These are phyloP conservation scores for Candida rishiriensis DNA, from an alignment of 805 yeast species.

Conservation along the genomic window DNA sequence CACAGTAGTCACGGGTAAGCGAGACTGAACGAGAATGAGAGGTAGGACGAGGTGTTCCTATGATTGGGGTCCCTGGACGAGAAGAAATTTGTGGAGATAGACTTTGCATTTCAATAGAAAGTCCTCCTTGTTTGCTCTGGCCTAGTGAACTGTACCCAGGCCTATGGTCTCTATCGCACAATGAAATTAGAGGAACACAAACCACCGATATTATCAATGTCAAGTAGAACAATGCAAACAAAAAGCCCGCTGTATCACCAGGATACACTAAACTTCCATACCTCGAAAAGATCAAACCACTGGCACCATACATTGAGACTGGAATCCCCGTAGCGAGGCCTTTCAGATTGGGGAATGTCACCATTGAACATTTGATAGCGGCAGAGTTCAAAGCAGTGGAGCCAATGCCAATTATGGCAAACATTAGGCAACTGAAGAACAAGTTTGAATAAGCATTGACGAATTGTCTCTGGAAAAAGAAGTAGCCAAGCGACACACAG, in stretches of 20 bases:
- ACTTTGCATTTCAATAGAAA: neutral
- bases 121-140: neutral
- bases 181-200: slow-evolving; percentile 43
- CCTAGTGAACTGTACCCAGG: slow-evolving; percentile 4
- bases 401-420: slow-evolving; percentile 61
- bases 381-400: slow-evolving; percentile 63
- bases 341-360: slow-evolving; percentile 58
- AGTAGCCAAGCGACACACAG: slow-evolving; percentile 50
- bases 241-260: slow-evolving; percentile 53
- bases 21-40: too few relatives aligned
- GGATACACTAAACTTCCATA: slow-evolving; percentile 49
- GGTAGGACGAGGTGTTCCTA: too few relatives aligned
- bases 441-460: slow-evolving; percentile 36
- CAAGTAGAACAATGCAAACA: slow-evolving; percentile 42
- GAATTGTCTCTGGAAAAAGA: slow-evolving; percentile 49
- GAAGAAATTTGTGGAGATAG: slow-evolving; percentile 4
- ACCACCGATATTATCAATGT: slow-evolving; percentile 37
- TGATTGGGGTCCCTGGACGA: neutral
- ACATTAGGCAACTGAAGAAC: slow-evolving; percentile 38
- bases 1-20: neutral
- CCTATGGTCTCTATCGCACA: slow-evolving; percentile 34
- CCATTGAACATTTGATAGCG: slow-evolving; percentile 68
- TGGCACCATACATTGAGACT: slow-evolving; percentile 67
- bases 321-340: slow-evolving; percentile 78
- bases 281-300: slow-evolving; percentile 64